Base-by-base conservation (phyloP, 257 asterid genomes). In the Sherardia arvensis region DNA sequence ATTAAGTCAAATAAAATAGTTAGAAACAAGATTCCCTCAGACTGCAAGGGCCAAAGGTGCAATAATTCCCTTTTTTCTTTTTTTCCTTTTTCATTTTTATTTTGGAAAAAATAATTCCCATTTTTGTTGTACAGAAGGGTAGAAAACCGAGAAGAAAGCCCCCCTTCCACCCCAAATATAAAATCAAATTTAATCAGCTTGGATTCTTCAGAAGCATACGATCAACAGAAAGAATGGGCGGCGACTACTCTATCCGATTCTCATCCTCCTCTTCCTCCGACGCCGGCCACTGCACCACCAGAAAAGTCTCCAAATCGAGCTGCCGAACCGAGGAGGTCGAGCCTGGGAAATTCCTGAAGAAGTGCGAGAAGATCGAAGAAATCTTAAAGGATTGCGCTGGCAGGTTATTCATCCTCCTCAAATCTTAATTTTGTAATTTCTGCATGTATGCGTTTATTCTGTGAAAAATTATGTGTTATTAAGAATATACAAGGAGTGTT, bases 251-350 rank as follows among this genome's bases (percentile, higher is more conserved):
- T 4, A 11, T 29, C 48, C n/a, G 29, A 7, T 48, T 32, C 8
- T 43, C 67, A 54, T 71, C 87, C 21, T 62, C 76, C 73, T 66
- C 67, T 33, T 62, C 66, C 43, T 7, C 40, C 21, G 62, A 58
- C 5, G 59, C 40, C 61, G 66, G 43, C 38, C 71, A 79, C 8
- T 78, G 74, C 77, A 73, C 77, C 70, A 83, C 95, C 61, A 78
- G 96, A 62, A 91, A 73, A 81, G 82, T 88, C 53, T 79, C 89
- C 54, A 82, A 47, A 61, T 83, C 93, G 30, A 80, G 80, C 64
- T 88, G 98, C 81, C 84, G 76, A 27, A 86, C 95, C 23, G 88
- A 85, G 81, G 94, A 88, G 70, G 81, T 81, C 21, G 95, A 91
- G 75, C 85, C 92, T 29, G 96, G 98, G 8, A 86, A 78, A 72